Conservation (phyloP, 768 basidiomycete species). For the Rickenella mellea region DNA sequence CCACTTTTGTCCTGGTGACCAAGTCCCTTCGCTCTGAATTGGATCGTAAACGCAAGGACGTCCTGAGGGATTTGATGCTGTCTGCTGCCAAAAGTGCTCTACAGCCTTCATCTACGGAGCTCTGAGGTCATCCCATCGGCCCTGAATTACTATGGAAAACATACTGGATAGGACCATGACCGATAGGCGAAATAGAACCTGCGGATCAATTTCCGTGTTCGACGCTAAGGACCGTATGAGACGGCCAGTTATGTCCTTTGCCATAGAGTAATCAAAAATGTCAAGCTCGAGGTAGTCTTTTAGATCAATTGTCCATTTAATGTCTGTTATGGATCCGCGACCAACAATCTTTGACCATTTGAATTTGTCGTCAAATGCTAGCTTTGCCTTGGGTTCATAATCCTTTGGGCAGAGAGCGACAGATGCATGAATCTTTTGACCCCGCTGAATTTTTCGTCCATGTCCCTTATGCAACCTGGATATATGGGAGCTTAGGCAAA, state of each 20-base stretch:
- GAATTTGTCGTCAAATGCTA: neutral
- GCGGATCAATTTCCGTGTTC: neutral
- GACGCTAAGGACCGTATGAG: constrained; percentile 4
- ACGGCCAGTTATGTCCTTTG: constrained; percentile 1
- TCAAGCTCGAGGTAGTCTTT: constrained; percentile 6
- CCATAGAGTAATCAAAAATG: constrained; percentile 6
- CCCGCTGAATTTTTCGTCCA: constrained; percentile 7
- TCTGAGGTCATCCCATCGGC: too few species aligned
- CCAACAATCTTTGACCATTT: constrained; percentile 9
- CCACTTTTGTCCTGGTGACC: too few species aligned
- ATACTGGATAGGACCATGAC: constrained; percentile 11
- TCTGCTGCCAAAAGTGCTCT: too few species aligned
- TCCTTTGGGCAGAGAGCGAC: constrained; percentile 6
- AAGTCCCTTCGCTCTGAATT: too few species aligned
- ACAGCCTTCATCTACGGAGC: too few species aligned
- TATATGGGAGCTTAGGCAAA: too few species aligned
- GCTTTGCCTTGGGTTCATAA: constrained; percentile 6
- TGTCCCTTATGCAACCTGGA: too few species aligned
- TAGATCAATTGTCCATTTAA: constrained; percentile 6
- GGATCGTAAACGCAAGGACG: too few species aligned
- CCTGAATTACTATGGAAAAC: too few species aligned
- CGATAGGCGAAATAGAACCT: constrained; percentile 8
- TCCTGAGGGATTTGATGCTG: too few species aligned
- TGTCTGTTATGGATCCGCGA: neutral
- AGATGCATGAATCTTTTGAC: constrained; percentile 12